phyloP scores from a whole-genome alignment of 306 rosid genomes.

The Acacia acuminata region DNA sequence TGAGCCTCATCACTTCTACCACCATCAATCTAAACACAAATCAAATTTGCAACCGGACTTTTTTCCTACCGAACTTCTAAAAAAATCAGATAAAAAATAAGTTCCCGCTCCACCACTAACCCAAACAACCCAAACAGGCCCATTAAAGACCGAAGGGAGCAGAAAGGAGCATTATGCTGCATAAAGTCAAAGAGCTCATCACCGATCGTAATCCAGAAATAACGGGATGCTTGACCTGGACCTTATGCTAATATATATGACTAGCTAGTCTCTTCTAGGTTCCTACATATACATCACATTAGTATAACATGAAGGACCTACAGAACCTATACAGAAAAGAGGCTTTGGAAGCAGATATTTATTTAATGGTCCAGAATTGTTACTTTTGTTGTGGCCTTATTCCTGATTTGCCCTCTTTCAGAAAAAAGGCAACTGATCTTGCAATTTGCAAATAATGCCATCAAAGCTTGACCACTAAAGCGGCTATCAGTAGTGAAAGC shows the following conservation, averaged over 20 bases:
- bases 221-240: constrained; percentile 8
- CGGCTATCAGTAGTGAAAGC: constrained; percentile 52
- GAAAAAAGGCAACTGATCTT: constrained; percentile 43
- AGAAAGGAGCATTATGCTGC: background rate
- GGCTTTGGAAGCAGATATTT: background rate
- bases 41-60: too few relatives aligned
- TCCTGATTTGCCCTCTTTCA: constrained; percentile 28
- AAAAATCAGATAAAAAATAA: too few relatives aligned
- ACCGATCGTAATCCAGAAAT: background rate
- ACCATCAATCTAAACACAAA: too few relatives aligned
- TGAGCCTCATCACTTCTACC: too few relatives aligned
- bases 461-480: constrained; percentile 42
- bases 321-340: constrained; percentile 13
- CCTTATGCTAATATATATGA: constrained; percentile 11
- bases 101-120: too few relatives aligned
- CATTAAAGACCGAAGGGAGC: too few relatives aligned
- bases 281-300: background rate
- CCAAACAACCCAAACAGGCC: too few relatives aligned
- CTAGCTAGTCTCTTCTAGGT: background rate
- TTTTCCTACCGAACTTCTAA: too few relatives aligned
- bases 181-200: constrained; percentile 23
- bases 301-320: constrained; percentile 28
- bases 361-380: constrained; percentile 26
- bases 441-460: constrained; percentile 39
- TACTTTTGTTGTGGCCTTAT: constrained; percentile 34